phyloP scores from a whole-genome alignment of 2,329 filamentous ascomycete genomes.

The Amesomyces nigricolor region DNA sequence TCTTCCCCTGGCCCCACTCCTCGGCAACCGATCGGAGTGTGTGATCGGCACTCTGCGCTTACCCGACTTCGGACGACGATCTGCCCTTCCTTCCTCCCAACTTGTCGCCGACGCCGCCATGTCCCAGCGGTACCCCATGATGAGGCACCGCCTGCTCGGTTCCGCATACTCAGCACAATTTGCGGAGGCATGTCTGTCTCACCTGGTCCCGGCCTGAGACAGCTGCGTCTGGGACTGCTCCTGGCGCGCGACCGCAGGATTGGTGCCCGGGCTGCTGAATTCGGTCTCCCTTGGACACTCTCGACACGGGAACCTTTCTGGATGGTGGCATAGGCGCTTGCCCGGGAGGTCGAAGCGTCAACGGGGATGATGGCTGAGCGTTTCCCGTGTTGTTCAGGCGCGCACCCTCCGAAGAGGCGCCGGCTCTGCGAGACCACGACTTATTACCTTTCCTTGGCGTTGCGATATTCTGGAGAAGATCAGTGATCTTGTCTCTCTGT shows the following conservation, averaged over 20 bases:
- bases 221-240: slow-evolving; percentile 1
- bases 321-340: neutral
- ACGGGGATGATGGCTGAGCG: slow-evolving; percentile 1
- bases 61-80: neutral
- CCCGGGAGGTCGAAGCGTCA: neutral
- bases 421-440: neutral
- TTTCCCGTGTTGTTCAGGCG: neutral
- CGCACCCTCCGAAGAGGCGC: neutral
- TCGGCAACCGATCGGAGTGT: neutral
- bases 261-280: neutral
- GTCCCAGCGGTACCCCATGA: no score
- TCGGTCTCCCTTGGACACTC: no score
- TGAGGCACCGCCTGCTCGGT: neutral
- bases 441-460: slow-evolving; percentile 16
- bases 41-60: slow-evolving; percentile 1
- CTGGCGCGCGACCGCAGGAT: neutral
- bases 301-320: neutral
- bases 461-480: slow-evolving; percentile 6
- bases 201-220: slow-evolving; percentile 13
- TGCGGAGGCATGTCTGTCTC: slow-evolving; percentile 8
- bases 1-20: slow-evolving; percentile 7
- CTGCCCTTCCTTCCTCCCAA: neutral
- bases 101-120: no score
- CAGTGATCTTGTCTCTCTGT: slow-evolving; percentile 2
- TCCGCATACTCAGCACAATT: neutral